These are phyloP conservation scores for Sistotremastrum niveocremeum DNA, from an alignment of 768 basidiomycete species.

Conservation along the genomic window DNA sequence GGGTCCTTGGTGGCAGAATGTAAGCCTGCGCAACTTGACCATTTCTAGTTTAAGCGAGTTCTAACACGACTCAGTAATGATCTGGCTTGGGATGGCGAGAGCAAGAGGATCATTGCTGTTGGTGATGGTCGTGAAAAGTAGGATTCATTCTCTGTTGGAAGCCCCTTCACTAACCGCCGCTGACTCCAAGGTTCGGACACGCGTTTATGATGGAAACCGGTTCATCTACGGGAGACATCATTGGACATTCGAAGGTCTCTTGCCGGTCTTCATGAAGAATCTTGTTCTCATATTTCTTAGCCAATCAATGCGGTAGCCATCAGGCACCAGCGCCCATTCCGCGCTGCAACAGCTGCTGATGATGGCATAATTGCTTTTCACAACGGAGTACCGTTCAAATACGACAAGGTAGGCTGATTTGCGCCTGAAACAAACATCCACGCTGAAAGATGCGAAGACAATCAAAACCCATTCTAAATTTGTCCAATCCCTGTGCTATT, in stretches of 20 bases:
- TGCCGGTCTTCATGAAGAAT: not conserved
- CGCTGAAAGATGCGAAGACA: constrained; percentile 27
- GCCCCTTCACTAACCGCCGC: not conserved
- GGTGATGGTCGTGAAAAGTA: constrained; percentile 89
- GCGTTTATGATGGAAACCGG: constrained; percentile 79
- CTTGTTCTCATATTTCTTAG: constrained; percentile 21
- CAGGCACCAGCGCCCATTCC: constrained; percentile 78
- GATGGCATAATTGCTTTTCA: constrained; percentile 74
- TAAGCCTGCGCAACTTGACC: constrained; percentile 20
- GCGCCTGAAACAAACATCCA: not conserved
- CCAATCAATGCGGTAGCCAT: constrained; percentile 81
- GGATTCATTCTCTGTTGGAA: constrained; percentile 4
- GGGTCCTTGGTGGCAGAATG: constrained; percentile 60
- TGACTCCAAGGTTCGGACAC: constrained; percentile 52
- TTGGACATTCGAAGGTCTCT: constrained; percentile 74
- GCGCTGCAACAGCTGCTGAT: constrained; percentile 81
- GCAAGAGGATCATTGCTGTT: constrained; percentile 88
- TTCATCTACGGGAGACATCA: constrained; percentile 75
- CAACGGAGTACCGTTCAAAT: constrained; percentile 80
- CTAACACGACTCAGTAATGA: constrained; percentile 51
- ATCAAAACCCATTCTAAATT: constrained; percentile 86
- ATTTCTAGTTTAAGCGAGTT: not conserved
- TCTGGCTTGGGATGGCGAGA: constrained; percentile 92
- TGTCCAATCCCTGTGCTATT: constrained; percentile 79
- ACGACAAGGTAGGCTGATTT: constrained; percentile 47